Evolutionary conservation across 2,329 filamentous ascomycete genomes (phyloP), one percentile per base, ranked within the genome.

Genomic region (Microcyclosporella mali): DNA sequence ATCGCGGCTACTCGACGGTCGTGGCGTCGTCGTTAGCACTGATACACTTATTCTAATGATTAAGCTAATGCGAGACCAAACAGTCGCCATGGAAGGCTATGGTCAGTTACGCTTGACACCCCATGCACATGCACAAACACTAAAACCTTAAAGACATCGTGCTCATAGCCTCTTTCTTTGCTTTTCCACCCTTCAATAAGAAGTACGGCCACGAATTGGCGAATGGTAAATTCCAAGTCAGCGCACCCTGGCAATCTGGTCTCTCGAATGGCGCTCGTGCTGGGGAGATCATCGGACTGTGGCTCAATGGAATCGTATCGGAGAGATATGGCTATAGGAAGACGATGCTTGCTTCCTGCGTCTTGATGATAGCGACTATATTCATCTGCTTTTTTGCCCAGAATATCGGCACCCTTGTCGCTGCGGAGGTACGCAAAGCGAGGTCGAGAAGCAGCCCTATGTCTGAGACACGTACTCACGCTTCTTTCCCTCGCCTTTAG

Each of bases 271-370:
- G 75, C n/a, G 47, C 48, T 6, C 70, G 74, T 41, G 71, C 74
- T 15, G 82, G 82, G 33, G 78, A 82, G 58, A 78, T 86, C 37
- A 70, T 85, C 37, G 82, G 82, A 11, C 70, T 85, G 35, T 65
- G 82, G 51, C 68, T 84, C 59, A 83, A 82, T 56, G 82, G 82
- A 29, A 79, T 72, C 61, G 63, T 82, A 35, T 78, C 79, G 12
- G 80, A 85, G 62, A 41, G 51, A n/a, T 52, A 53, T 12, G 60
- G 60, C 8, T 61, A 55, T 44, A 48, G 50, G 28, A 57, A 75
- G 59, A 83, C 79, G 14, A 73, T 85, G 49, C 76, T 84, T 43
- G 67, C 56, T 15, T 78, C 76, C 28, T 68, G 85, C 38, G 56
- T 70, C 27, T 72, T 53, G 61, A 80, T 63, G 64, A 60, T 72